Evolutionary conservation across 73 alveolate genomes (phyloP), one percentile per base, ranked within the genome.

Genomic region (Diophrys sp.): DNA sequence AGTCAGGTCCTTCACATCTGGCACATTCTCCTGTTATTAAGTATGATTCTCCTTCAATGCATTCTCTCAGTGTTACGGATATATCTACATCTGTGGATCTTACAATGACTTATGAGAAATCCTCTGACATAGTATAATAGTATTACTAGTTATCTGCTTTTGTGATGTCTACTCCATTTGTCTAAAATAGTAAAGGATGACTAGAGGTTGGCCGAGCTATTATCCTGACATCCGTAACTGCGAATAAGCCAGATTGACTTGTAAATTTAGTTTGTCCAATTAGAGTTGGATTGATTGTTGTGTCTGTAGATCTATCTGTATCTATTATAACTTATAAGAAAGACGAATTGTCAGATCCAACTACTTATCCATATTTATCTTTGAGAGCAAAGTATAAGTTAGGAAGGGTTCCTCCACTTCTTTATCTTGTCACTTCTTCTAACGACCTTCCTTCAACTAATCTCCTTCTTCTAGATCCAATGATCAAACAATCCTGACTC

Each of bases 21-120:
- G 75, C 56, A 54, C 91, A 83, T 1, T 54, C 68, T 23, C 90
- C 78, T 24, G 77, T 78, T 79, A 68, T 0, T 69, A 26, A 11
- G 73, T 73, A 83, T 26, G 33, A 25, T 76, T 83, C 91, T 5
- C 91, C 91, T 8, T 69, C 29, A 1, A 25, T 33, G 53, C 91
- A 83, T 2, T 14, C 27, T 62, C 73, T 62, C n/a, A 62, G n/a
- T 5, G 5, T 8, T 2, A 62, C 31, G 5, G 5, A 2, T 62
- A 11, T 2, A n/a, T 62, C 14, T 62, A 62, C 31, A n/a, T n/a
- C n/a, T n/a, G n/a, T n/a, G n/a, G n/a, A n/a, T n/a, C n/a, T n/a
- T n/a, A n/a, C n/a, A n/a, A n/a, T n/a, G n/a, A n/a, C n/a, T n/a
- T n/a, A n/a, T 62, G 73, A 62, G 31, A 28, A 11, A 5, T 62